These are phyloP conservation scores for Pleurotus platypus DNA, from an alignment of 768 basidiomycete species.

Conservation along the genomic window DNA sequence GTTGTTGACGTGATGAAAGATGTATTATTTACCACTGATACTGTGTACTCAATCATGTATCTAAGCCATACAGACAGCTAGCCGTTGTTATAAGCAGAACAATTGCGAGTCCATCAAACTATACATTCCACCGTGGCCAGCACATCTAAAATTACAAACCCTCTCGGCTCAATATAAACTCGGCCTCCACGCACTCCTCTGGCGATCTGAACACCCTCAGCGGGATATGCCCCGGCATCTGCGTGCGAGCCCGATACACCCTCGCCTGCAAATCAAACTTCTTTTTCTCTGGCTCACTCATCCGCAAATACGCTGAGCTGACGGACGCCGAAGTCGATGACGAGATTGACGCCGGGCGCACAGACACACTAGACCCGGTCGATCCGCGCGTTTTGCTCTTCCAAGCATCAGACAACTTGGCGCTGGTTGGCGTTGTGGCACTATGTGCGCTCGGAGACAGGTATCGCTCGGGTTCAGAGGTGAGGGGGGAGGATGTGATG, in stretches of 20 bases:
- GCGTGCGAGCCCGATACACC: conserved; percentile 56
- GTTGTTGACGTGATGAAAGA: no score
- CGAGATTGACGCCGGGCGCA: conserved; percentile 1
- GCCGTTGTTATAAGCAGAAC: no score
- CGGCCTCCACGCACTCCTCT: conserved; percentile 64
- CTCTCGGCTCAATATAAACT: conserved; percentile 33
- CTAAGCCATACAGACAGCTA: no score
- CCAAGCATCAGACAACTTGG: neutral
- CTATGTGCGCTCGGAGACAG: neutral
- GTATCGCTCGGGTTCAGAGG: conserved; percentile 20
- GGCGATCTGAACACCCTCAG: conserved; percentile 69
- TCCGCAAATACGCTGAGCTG: conserved; percentile 5
- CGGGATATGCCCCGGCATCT: conserved; percentile 53
- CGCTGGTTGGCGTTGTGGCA: neutral
- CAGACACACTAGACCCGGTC: neutral
- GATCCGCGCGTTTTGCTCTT: neutral
- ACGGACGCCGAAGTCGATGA: conserved; percentile 2
- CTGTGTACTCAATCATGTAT: no score
- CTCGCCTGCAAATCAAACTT: conserved; percentile 58
- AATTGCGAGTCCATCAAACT: no score
- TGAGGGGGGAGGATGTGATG: conserved; percentile 16
- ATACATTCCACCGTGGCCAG: no score
- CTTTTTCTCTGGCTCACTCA: conserved; percentile 54
- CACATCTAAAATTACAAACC: conserved; percentile 3
- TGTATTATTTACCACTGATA: no score